Base-by-base conservation (phyloP, 1,284 basidiomycete species). In the Irpex rosettiformis region DNA sequence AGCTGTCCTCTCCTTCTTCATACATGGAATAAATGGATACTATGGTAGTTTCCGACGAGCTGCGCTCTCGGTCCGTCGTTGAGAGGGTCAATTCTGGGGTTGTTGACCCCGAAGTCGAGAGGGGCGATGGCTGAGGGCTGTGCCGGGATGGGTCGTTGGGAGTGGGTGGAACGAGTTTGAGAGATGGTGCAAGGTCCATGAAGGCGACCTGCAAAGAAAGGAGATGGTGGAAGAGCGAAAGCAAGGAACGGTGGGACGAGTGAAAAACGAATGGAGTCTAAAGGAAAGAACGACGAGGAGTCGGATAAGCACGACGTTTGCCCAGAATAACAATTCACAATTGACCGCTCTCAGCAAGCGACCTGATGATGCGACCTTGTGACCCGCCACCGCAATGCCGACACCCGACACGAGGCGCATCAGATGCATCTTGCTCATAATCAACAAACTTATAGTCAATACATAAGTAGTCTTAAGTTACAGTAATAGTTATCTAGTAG, bases 1-100 rank as follows among this genome's bases (percentile, higher is more conserved):
- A 75, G 77, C 73, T 75, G 60, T 69, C 73, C 67, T 65, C 74
- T n/a, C n/a, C n/a, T 66, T 75, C 65, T 63, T 73, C 63, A 70
- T 91, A 91, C 89, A 91, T 91, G 54, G 86, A 89, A 70, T 89
- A 91, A 58, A 91, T 91, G 58, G 87, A 85, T 69, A 88, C 83
- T 65, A 90, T 88, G 7, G 87, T 83, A 37, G 84, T 82, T 65
- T 88, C 86, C 0, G 78, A 72, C 0, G 78, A 78, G 65, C 71
- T 73, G 58, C 78, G 75, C 28, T 74, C 74, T 57, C 62, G 70
- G 56, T 62, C 57, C 43, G 69, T 63, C 21, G 65, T 58, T 24
- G 59, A 67, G 42, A 65, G 64, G 6, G 68, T 54, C 55, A 72
- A 66, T 33, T 72, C 72, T 27, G 71, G 70, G 30, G 67, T 60